Base-by-base conservation (phyloP, 1,284 basidiomycete genomes). In the Cystobasidium sp. region DNA sequence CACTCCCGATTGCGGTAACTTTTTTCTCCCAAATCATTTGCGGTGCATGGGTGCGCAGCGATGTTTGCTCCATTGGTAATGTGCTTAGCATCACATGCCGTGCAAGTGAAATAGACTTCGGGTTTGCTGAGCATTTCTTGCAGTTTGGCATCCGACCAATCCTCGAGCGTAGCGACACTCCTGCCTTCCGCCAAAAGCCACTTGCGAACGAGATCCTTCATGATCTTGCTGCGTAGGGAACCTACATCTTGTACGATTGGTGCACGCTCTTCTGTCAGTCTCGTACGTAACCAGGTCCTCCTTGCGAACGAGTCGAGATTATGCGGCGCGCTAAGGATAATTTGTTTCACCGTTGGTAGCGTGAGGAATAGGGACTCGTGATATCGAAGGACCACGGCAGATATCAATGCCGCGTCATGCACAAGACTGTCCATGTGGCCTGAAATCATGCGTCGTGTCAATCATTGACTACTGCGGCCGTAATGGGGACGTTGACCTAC, bases 171-270 rank as follows among this genome's bases (percentile, higher is more conserved):
- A 9, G 56, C 56, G 18, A 59, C 39, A 39, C 56, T 59, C n/a
- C 41, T 59, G 5, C 56, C 56, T 8, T 59, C 39, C 20, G 18
- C 43, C 6, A 41, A 39, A 24, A 59, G 56, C 43, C 39, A 6
- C 18, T 59, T 59, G 16, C 56, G 31, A n/a, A 59, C 56, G 18
- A 59, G 37, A n/a, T 59, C 56, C 37, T 59, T 59, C 39, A 41
- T 59, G 31, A 59, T 59, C 7, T 31, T 59, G 16, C 3, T 10
- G 39, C 56, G 31, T 31, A 31, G 31, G 31, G 31, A 31, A 2
- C 31, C 31, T 31, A 31, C 31, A 31, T 31, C 31, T 5, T 31
- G 31, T 31, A 31, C 5, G 31, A 31, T 31, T 31, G 31, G 5
- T 31, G 31, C 31, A 5, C 31, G 31, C 31, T 31, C 31, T 31